phyloP scores from a whole-genome alignment of 2,329 filamentous ascomycete genomes.

The Neopestalotiopsis rosae region DNA sequence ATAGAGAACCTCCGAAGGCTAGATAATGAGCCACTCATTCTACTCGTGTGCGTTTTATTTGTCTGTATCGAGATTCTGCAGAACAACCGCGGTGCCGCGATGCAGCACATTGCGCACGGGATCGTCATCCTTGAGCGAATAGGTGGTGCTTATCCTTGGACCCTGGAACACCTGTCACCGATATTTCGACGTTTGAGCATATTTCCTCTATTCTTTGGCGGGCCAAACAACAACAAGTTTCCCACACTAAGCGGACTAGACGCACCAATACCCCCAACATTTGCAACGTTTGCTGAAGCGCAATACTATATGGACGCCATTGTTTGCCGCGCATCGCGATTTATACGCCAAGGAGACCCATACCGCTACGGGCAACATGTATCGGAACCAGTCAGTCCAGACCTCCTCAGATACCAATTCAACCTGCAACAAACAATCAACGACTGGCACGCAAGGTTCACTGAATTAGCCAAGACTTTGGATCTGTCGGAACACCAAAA shows the following conservation, averaged over 20 bases:
- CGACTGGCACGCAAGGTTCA: slow-evolving; percentile 36
- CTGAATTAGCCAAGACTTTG: slow-evolving; percentile 19
- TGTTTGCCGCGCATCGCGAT: slow-evolving; percentile 32
- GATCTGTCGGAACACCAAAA: slow-evolving; percentile 1
- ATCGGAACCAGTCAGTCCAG: slow-evolving; percentile 21
- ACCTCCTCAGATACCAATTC: slow-evolving; percentile 29
- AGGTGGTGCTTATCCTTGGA: slow-evolving; percentile 32
- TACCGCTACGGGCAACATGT: slow-evolving; percentile 31
- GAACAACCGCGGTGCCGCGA: slow-evolving; percentile 40
- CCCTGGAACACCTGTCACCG: slow-evolving; percentile 38
- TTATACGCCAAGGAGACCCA: slow-evolving; percentile 35
- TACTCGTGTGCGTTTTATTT: slow-evolving; percentile 48
- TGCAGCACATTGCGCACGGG: slow-evolving; percentile 45
- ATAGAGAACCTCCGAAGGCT: slow-evolving; percentile 39
- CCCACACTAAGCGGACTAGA: slow-evolving; percentile 31
- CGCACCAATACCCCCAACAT: slow-evolving; percentile 26
- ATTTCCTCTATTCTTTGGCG: slow-evolving; percentile 45
- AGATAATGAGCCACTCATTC: slow-evolving; percentile 39
- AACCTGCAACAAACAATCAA: slow-evolving; percentile 29
- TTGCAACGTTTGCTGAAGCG: slow-evolving; percentile 31
- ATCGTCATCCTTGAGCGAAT: slow-evolving; percentile 40
- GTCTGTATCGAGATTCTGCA: slow-evolving; percentile 49
- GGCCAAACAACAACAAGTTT: slow-evolving; percentile 25
- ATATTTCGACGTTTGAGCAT: slow-evolving; percentile 45
- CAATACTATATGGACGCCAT: slow-evolving; percentile 37